A percentile compares a stretch with the other conserved stretches of the same genome.
Conservation (phyloP, 805 yeast genomes). For the Yamadazyma philogaea region DNA sequence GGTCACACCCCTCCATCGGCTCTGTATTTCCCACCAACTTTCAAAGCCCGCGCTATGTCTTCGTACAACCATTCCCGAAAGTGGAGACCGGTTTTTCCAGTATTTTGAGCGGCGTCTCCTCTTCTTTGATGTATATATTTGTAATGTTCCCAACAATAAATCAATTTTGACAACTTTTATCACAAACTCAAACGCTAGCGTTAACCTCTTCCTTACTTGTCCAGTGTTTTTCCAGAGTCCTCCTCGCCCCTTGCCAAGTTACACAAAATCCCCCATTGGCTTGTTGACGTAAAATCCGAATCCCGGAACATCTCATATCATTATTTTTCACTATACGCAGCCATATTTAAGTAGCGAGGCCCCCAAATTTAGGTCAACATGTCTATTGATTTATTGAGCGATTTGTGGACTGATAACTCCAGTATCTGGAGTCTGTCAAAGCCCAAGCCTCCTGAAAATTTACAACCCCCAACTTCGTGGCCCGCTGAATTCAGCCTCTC, state of each 20-base stretch:
- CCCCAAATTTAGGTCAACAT: slow-evolving; percentile 1
- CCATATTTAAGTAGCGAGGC: not conserved
- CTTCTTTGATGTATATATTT: slow-evolving; percentile 1
- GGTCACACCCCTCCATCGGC: too few relatives aligned
- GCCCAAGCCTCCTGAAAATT: not conserved
- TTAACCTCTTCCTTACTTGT: too few relatives aligned
- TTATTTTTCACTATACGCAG: slow-evolving; percentile 2
- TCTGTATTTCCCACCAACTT: not conserved
- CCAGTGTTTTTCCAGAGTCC: too few relatives aligned
- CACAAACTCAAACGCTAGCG: too few relatives aligned
- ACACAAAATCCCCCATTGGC: slow-evolving; percentile 11
- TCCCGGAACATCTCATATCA: slow-evolving; percentile 10
- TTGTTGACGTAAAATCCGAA: slow-evolving; percentile 9
- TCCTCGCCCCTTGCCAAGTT: not conserved
- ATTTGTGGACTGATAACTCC: slow-evolving; percentile 7
- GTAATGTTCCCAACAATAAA: not conserved
- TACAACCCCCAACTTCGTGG: not conserved
- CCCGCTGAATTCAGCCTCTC: not conserved
- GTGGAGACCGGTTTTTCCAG: slow-evolving; percentile 3
- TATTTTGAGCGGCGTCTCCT: slow-evolving; percentile 1
- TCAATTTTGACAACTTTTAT: not conserved
- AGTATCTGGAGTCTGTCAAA: not conserved
- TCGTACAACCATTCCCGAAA: slow-evolving; percentile 6
- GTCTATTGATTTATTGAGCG: slow-evolving; percentile 11
- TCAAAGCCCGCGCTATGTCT: not conserved